Conservation (phyloP, 164 flowering plant species). For the Tetracentron sinense region DNA sequence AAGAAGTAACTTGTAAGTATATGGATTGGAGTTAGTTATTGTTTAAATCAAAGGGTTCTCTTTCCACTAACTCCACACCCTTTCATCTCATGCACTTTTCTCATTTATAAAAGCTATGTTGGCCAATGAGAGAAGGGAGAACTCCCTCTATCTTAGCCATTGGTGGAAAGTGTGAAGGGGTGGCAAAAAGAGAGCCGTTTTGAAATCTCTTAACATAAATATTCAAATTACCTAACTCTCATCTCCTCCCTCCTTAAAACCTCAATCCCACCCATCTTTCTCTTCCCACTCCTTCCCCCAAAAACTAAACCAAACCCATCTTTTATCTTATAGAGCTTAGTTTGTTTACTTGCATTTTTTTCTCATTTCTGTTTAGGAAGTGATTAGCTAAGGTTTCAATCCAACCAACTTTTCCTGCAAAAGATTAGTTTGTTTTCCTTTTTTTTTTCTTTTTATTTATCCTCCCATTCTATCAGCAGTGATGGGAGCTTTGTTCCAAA, state of each 20-base stretch:
- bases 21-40: too few relatives aligned
- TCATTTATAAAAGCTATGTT: background rate
- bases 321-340: constrained; percentile 17
- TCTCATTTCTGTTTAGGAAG: constrained; percentile 27
- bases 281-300: constrained; percentile 16
- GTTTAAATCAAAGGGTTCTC: background rate
- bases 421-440: constrained; percentile 10
- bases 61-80: constrained; percentile 12
- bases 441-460: constrained; percentile 10
- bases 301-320: constrained; percentile 32
- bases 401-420: constrained; percentile 30
- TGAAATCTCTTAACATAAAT: background rate
- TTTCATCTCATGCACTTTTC: constrained; percentile 3
- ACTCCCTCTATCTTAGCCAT: constrained; percentile 42
- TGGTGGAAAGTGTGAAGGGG: constrained; percentile 28
- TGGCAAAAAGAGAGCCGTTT: constrained; percentile 67
- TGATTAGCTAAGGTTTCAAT: constrained; percentile 32
- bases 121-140: background rate
- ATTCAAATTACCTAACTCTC: constrained; percentile 39
- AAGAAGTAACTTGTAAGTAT: too few relatives aligned
- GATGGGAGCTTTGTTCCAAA: constrained; percentile 54
- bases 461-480: constrained; percentile 15
- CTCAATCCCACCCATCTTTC: constrained; percentile 22
- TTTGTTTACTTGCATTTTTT: constrained; percentile 59
- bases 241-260: constrained; percentile 40